phyloP scores from a whole-genome alignment of 352 stramenopile species.

The Lagenidium sp. region DNA sequence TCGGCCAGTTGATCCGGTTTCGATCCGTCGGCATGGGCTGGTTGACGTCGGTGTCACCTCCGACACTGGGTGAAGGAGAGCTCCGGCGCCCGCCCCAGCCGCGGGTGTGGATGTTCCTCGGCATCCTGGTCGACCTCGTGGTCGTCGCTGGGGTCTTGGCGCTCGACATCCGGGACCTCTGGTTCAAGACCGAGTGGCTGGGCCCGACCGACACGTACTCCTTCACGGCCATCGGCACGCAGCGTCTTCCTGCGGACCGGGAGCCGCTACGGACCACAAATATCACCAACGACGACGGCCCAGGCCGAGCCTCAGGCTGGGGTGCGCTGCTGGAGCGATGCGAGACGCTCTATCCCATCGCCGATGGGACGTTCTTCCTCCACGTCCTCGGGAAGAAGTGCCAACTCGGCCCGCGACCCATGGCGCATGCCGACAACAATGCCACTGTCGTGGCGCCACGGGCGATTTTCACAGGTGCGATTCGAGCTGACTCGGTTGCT shows the following conservation, averaged over 20 bases:
- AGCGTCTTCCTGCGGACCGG: conserved; percentile 3
- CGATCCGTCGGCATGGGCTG: too few relatives aligned
- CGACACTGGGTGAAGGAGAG: too few relatives aligned
- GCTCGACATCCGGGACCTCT: conserved; percentile 14
- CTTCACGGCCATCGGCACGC: conserved; percentile 5
- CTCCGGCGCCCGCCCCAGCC: too few relatives aligned
- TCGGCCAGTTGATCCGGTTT: too few relatives aligned
- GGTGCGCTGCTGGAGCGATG: conserved; percentile 8
- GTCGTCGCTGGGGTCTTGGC: conserved; percentile 6
- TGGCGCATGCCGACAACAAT: too few relatives aligned
- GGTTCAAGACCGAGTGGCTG: conserved; percentile 15
- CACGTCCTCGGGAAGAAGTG: conserved; percentile 11
- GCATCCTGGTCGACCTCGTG: background rate
- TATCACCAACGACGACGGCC: background rate
- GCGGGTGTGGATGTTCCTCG: too few relatives aligned
- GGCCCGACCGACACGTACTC: conserved; percentile 11
- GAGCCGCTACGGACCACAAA: background rate
- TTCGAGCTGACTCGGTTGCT: conserved; percentile 4
- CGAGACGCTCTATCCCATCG: conserved; percentile 4
- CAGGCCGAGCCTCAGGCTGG: conserved; percentile 5
- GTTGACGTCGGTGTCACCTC: too few relatives aligned
- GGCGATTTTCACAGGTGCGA: conserved; percentile 1
- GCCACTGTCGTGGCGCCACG: background rate
- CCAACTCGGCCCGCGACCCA: conserved; percentile 1
- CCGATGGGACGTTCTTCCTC: conserved; percentile 9